A percentile compares a stretch with the other conserved stretches of the same genome.
These are phyloP conservation scores for Podosphaera fusca DNA, from an alignment of 2,329 filamentous ascomycete species.

Conservation along the genomic window DNA sequence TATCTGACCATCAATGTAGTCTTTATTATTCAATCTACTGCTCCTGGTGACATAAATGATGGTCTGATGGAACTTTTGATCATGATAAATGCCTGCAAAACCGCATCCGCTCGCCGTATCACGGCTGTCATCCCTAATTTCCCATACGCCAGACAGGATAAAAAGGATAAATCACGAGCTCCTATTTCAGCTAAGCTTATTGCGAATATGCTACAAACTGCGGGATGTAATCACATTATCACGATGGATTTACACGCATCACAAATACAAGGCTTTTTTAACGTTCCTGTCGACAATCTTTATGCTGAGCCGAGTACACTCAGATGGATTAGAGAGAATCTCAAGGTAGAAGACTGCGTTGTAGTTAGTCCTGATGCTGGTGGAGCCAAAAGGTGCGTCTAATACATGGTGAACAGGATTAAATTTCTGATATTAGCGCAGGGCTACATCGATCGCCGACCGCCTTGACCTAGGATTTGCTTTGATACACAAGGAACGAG, in stretches of 20 bases:
- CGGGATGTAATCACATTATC: constrained; percentile 79
- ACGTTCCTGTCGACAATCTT: constrained; percentile 51
- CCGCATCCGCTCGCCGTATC: constrained; percentile 67
- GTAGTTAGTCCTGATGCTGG: constrained; percentile 91
- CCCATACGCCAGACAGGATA: constrained; percentile 89
- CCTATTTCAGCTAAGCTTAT: constrained; percentile 90
- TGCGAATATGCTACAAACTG: constrained; percentile 92
- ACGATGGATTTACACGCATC: constrained; percentile 91
- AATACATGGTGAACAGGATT: not conserved
- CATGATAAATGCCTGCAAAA: constrained; percentile 91
- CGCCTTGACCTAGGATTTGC: constrained; percentile 77
- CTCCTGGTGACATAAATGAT: constrained; percentile 91
- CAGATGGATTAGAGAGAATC: constrained; percentile 74
- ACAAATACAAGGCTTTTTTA: constrained; percentile 93
- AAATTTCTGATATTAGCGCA: constrained; percentile 12
- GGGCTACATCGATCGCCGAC: constrained; percentile 80
- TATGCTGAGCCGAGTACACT: constrained; percentile 87
- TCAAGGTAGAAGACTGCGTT: constrained; percentile 60
- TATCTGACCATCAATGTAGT: constrained; percentile 25
- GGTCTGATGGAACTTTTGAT: constrained; percentile 95
- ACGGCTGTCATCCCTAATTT: constrained; percentile 93
- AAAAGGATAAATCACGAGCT: constrained; percentile 90
- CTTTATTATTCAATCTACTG: constrained; percentile 89
- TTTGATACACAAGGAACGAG: constrained; percentile 89
- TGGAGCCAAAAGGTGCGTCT: constrained; percentile 56